These are phyloP conservation scores for Russula lepida DNA, from an alignment of 768 basidiomycete genomes.

Conservation along the genomic window DNA sequence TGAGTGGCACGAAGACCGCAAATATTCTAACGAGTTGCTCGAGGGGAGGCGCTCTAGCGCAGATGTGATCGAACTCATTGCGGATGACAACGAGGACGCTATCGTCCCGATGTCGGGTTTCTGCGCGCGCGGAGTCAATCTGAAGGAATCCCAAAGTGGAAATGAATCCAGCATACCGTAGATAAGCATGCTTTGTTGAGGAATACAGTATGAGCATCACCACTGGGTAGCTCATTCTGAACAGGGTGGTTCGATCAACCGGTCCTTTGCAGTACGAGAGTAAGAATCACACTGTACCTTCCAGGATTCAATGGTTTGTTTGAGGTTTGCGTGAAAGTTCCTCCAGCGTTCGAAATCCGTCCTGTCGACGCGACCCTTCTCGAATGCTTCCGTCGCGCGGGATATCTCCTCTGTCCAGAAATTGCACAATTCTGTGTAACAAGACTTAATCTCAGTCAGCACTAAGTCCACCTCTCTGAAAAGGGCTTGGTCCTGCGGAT, in stretches of 20 bases:
- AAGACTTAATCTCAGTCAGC: background rate
- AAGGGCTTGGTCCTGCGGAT: background rate
- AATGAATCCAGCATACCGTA: background rate
- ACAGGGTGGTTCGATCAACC: background rate
- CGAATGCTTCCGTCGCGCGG: background rate
- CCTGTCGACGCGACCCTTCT: background rate
- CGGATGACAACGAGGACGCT: background rate
- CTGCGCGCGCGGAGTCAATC: background rate
- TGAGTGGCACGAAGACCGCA: background rate
- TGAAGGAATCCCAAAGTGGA: background rate
- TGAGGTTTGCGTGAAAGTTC: background rate
- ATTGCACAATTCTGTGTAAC: background rate
- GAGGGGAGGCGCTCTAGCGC: background rate
- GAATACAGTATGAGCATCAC: background rate
- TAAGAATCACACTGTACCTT: background rate
- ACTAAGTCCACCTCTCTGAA: background rate
- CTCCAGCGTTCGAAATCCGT: background rate
- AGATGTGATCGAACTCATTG: background rate
- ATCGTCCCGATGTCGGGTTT: background rate
- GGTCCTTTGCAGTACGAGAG: background rate
- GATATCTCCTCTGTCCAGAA: background rate
- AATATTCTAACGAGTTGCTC: background rate
- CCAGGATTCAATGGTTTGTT: background rate
- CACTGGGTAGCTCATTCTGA: background rate
- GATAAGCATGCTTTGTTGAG: background rate